Percentiles rank a stretch among this genome's conserved stretches.
Evolutionary conservation across 805 yeast species (phyloP).

Genomic region (Candida boidinii): DNA sequence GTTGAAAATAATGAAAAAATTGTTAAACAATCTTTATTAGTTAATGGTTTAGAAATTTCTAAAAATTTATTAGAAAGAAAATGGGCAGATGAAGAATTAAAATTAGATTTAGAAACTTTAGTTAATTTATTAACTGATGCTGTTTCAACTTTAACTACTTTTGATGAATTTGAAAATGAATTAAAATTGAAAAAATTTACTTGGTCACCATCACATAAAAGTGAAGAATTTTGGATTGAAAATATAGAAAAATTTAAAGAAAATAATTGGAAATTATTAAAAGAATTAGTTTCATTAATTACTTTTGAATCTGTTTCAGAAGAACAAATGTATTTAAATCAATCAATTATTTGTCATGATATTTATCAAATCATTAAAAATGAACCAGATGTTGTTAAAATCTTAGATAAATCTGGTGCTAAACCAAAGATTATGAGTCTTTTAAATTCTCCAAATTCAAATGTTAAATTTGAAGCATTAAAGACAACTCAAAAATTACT

Average conservation of each 20-base stretch:
- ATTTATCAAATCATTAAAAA: slow-evolving; percentile 52
- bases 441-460: slow-evolving; percentile 72
- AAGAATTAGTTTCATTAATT: slow-evolving; percentile 49
- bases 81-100: slow-evolving; percentile 91
- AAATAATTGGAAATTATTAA: slow-evolving; percentile 64
- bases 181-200: slow-evolving; percentile 66
- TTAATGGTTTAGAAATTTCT: slow-evolving; percentile 64
- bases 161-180: slow-evolving; percentile 87
- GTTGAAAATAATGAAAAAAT: slow-evolving; percentile 33
- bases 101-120: slow-evolving; percentile 57
- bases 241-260: slow-evolving; percentile 71
- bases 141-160: slow-evolving; percentile 74
- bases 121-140: slow-evolving; percentile 58
- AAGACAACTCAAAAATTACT: slow-evolving; percentile 92
- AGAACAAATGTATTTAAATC: slow-evolving; percentile 24
- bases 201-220: slow-evolving; percentile 91
- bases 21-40: slow-evolving; percentile 60
- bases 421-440: slow-evolving; percentile 80
- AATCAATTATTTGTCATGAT: slow-evolving; percentile 64
- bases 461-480: slow-evolving; percentile 89
- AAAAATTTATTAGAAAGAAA: slow-evolving; percentile 73
- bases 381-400: slow-evolving; percentile 51
- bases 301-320: slow-evolving; percentile 19
- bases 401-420: slow-evolving; percentile 47
- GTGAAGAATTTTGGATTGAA: slow-evolving; percentile 84